Percentiles rank a stretch among this genome's conserved stretches.
Conservation (phyloP, 169 alveolate genomes). For the Perkinsus marinus region DNA sequence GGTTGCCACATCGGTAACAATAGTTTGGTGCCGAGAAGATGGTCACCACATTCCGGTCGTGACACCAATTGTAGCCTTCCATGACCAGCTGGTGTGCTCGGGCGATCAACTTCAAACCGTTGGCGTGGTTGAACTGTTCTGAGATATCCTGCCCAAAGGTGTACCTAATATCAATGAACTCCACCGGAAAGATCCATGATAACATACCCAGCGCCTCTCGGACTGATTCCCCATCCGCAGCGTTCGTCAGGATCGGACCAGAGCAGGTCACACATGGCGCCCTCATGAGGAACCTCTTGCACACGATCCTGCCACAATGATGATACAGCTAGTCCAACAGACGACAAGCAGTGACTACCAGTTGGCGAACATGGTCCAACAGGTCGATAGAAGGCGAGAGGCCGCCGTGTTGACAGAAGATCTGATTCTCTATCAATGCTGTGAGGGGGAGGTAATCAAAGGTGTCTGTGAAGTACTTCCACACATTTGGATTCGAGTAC, state of each 20-base stretch:
- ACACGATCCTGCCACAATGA: too few species aligned
- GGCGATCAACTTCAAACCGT: conserved; percentile 79
- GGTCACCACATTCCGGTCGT: conserved; percentile 82
- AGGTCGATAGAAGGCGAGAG: conserved; percentile 26
- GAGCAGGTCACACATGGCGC: conserved; percentile 98
- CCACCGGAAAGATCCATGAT: conserved; percentile 95
- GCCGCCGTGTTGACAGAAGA: conserved; percentile 98
- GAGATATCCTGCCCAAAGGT: conserved; percentile 84
- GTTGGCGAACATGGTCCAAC: neutral
- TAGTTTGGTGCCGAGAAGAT: conserved; percentile 97
- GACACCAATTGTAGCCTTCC: conserved; percentile 89
- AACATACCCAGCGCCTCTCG: conserved; percentile 98
- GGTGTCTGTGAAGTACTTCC: conserved; percentile 57
- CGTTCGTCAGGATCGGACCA: conserved; percentile 99
- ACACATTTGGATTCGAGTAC: conserved; percentile 67
- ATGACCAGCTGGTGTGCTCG: conserved; percentile 97
- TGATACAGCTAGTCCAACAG: too few species aligned
- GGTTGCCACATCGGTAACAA: conserved; percentile 94
- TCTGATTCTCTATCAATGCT: conserved; percentile 86
- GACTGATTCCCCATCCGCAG: conserved; percentile 88
- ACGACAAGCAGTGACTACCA: too few species aligned
- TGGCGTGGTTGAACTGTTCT: conserved; percentile 70
- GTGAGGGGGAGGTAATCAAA: conserved; percentile 93
- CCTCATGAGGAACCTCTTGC: conserved; percentile 99
- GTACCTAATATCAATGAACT: too few species aligned